Evolutionary conservation across 1,284 basidiomycete species (phyloP).

Genomic region (Marasmius fiardii): DNA sequence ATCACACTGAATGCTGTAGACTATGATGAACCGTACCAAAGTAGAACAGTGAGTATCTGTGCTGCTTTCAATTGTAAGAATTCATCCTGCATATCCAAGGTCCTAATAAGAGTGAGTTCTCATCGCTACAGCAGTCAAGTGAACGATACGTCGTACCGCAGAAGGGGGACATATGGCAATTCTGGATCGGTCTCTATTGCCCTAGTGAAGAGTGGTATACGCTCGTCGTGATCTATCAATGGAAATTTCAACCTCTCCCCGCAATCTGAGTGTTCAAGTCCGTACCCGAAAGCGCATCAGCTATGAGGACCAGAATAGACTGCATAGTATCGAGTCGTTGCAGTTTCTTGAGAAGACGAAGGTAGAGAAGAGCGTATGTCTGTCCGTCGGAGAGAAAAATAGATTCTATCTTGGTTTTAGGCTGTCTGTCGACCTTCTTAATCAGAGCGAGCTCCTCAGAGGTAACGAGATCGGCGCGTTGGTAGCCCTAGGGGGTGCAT

Average conservation of each 20-base stretch:
- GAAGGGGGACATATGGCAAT: slow-evolving; percentile 80
- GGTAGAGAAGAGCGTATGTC: slow-evolving; percentile 86
- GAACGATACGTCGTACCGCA: slow-evolving; percentile 51
- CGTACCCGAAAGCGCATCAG: slow-evolving; percentile 83
- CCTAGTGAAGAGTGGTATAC: slow-evolving; percentile 69
- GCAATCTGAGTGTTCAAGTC: background rate
- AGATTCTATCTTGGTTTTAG: slow-evolving; percentile 68
- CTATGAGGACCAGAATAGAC: slow-evolving; percentile 87
- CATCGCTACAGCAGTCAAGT: background rate
- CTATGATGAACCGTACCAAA: slow-evolving; percentile 50
- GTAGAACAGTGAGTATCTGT: slow-evolving; percentile 85
- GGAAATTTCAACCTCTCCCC: background rate
- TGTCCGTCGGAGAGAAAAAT: slow-evolving; percentile 77
- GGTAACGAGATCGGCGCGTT: slow-evolving; percentile 89
- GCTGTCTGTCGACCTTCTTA: slow-evolving; percentile 85
- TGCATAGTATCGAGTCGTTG: slow-evolving; percentile 93
- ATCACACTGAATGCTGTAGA: background rate
- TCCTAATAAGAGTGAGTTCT: slow-evolving; percentile 37
- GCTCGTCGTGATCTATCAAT: slow-evolving; percentile 66
- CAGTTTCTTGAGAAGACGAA: slow-evolving; percentile 90
- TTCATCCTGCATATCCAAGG: slow-evolving; percentile 86
- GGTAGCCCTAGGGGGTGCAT: slow-evolving; percentile 72
- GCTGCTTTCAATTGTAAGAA: slow-evolving; percentile 90
- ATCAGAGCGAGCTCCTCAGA: slow-evolving; percentile 88
- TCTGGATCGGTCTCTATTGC: slow-evolving; percentile 66